Conservation (phyloP, 192 early-diverging fungal genomes). For the Entophlyctis helioformis region DNA sequence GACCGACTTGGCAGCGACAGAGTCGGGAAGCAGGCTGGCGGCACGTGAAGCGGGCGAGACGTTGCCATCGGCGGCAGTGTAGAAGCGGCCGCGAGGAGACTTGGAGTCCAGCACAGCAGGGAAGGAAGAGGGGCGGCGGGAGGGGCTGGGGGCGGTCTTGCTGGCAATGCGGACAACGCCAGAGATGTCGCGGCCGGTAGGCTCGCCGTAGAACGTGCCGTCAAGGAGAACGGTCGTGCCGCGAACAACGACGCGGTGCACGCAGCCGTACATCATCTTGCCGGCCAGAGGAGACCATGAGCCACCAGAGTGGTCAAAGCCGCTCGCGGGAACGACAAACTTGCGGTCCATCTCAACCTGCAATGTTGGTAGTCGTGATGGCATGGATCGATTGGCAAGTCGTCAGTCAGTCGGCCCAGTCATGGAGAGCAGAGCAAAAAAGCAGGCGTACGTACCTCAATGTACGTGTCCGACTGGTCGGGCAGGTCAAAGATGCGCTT, state of each 20-base stretch:
- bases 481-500: slow-evolving; percentile 83
- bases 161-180: slow-evolving; percentile 28
- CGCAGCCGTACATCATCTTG: slow-evolving; percentile 47
- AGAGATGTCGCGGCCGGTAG: slow-evolving; percentile 38
- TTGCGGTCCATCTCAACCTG: slow-evolving; percentile 70
- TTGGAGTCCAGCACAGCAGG: neutral
- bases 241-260: slow-evolving; percentile 82
- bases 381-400: neutral
- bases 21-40: no score
- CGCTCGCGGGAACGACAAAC: slow-evolving; percentile 17
- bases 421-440: neutral
- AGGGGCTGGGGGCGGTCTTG: slow-evolving; percentile 4
- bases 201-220: slow-evolving; percentile 45
- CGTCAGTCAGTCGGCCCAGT: neutral
- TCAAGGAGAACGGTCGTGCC: slow-evolving; percentile 82
- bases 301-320: slow-evolving; percentile 10
- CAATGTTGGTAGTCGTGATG: neutral
- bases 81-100: neutral
- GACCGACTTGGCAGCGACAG: no score
- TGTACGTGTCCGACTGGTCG: slow-evolving; percentile 84
- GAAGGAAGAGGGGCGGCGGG: slow-evolving; percentile 6
- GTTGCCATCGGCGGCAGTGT: no score
- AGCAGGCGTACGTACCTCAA: slow-evolving; percentile 42
- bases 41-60: no score
- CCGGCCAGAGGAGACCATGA: slow-evolving; percentile 51